These are phyloP conservation scores for Solanum chmielewskii DNA, from an alignment of 257 asterid genomes.

Conservation along the genomic window DNA sequence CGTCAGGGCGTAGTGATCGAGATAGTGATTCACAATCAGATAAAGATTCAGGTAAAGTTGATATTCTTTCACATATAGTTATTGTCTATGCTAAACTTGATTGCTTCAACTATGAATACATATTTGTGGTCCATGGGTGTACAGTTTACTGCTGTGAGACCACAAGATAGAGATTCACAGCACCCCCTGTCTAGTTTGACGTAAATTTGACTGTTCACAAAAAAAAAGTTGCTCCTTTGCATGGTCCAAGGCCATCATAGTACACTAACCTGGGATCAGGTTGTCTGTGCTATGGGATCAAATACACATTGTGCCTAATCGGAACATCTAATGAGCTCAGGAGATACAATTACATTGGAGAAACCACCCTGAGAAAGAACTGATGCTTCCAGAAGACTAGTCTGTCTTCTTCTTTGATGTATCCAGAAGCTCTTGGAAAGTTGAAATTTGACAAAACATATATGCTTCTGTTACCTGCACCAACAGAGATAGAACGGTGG, in stretches of 20 bases:
- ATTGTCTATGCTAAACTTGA: neutral
- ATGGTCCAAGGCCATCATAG: neutral
- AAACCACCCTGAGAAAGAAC: too few relatives aligned
- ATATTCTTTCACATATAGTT: neutral
- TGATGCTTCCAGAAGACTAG: too few relatives aligned
- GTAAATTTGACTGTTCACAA: neutral
- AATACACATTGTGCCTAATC: neutral
- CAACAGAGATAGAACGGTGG: neutral
- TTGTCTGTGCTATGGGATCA: neutral
- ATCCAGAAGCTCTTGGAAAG: too few relatives aligned
- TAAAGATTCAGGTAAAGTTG: slow-evolving; percentile 61
- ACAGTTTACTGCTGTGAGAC: neutral
- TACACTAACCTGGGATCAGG: neutral
- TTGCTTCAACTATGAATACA: neutral
- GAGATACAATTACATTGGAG: neutral
- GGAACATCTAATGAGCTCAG: neutral
- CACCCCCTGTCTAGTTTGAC: neutral
- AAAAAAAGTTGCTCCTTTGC: neutral
- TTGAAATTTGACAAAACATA: too few relatives aligned
- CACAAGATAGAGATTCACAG: neutral
- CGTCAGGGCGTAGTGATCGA: slow-evolving; percentile 57
- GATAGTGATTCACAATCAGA: slow-evolving; percentile 74
- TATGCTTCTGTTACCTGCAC: too few relatives aligned
- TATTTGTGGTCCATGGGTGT: neutral
- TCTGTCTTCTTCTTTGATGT: too few relatives aligned